These are phyloP conservation scores for Lantana camara DNA, from an alignment of 257 asterid species.

Conservation along the genomic window DNA sequence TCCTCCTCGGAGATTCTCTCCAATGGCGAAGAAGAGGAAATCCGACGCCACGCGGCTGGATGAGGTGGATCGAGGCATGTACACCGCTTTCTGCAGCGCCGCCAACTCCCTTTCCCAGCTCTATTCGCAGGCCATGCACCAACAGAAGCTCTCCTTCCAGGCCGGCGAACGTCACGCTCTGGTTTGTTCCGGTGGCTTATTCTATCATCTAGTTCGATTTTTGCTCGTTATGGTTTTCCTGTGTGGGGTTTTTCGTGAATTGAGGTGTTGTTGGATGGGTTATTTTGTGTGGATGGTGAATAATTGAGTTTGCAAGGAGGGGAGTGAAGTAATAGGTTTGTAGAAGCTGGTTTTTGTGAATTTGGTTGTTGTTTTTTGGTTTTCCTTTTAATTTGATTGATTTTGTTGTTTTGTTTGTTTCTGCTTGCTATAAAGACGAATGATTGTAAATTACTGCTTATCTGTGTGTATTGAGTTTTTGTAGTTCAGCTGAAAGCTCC, in stretches of 20 bases:
- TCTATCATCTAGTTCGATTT: neutral
- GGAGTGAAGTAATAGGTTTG: constrained; percentile 19
- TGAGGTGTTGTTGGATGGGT: constrained; percentile 15
- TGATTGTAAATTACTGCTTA: neutral
- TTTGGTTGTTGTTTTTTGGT: neutral
- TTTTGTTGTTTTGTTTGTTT: too few relatives aligned
- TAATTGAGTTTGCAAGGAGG: constrained; percentile 12
- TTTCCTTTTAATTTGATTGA: too few relatives aligned
- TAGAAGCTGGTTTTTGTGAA: neutral
- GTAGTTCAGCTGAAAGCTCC: neutral
- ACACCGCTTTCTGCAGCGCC: constrained; percentile 78
- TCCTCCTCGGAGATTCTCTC: neutral
- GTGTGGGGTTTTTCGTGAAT: constrained; percentile 2
- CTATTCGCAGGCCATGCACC: constrained; percentile 83
- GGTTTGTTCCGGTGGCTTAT: constrained; percentile 38
- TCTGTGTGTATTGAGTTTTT: neutral
- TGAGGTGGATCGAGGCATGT: constrained; percentile 92
- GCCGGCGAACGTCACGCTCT: constrained; percentile 88
- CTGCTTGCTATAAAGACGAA: neutral
- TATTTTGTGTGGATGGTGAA: neutral
- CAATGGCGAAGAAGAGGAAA: constrained; percentile 90
- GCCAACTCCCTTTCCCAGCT: constrained; percentile 91
- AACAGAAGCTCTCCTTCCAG: constrained; percentile 81
- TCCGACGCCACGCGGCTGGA: constrained; percentile 80
- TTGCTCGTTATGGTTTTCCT: too few relatives aligned